Percentiles rank a stretch among this genome's conserved stretches.
Conservation (phyloP, 2,329 filamentous ascomycete genomes). For the Talaromyces islandicus region DNA sequence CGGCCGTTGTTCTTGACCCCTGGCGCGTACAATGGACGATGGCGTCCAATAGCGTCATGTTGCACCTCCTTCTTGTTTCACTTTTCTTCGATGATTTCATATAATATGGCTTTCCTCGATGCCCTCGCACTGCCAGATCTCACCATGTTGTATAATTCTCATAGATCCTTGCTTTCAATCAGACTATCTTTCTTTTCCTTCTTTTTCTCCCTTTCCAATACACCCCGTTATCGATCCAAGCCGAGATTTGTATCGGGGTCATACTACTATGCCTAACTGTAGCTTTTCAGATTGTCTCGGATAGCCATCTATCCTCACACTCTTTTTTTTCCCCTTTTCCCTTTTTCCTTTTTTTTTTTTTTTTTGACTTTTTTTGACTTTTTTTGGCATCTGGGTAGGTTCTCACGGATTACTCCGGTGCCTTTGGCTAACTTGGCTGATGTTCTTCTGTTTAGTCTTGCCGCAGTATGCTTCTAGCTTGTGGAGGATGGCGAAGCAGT, state of each 20-base stretch:
- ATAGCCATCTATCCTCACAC: slow-evolving; percentile 7
- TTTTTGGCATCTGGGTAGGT: slow-evolving; percentile 7
- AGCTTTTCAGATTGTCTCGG: slow-evolving; percentile 4
- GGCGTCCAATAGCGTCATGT: slow-evolving; percentile 5
- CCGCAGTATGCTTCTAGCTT: slow-evolving; percentile 31
- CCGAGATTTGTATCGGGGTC: not conserved
- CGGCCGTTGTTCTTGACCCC: not conserved
- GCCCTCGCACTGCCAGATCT: not conserved
- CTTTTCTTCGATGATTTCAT: slow-evolving; percentile 1
- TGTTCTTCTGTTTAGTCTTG: slow-evolving; percentile 15
- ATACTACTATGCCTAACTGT: slow-evolving; percentile 12
- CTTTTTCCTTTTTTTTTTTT: not conserved
- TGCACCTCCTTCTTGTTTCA: not conserved
- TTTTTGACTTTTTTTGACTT: too few species aligned
- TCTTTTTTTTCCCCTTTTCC: too few species aligned
- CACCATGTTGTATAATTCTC: not conserved
- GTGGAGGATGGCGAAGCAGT: slow-evolving; percentile 20
- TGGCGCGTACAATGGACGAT: slow-evolving; percentile 5
- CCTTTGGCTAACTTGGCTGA: not conserved
- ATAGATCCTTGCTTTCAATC: not conserved
- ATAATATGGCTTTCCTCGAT: not conserved
- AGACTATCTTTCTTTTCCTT: not conserved
- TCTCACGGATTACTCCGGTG: not conserved
- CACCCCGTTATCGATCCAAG: not conserved
- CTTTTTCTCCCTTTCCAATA: not conserved